A percentile compares a stretch with the other conserved stretches of the same genome.
These are phyloP conservation scores for Ziziphus jujuba DNA, from an alignment of 306 rosid species.

Conservation along the genomic window DNA sequence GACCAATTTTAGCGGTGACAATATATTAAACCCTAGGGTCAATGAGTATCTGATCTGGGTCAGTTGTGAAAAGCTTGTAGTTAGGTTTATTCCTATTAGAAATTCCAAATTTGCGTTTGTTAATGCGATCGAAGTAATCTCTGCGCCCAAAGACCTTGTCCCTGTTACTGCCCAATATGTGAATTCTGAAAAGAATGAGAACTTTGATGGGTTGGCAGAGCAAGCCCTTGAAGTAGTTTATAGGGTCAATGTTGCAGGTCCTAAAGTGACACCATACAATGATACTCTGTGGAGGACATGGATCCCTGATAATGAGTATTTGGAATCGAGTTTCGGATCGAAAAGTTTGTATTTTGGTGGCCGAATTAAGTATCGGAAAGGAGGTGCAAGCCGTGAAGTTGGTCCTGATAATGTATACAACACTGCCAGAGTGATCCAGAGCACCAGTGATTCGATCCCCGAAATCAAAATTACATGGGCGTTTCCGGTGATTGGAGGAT, in stretches of 20 bases:
- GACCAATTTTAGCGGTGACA: conserved; percentile 35
- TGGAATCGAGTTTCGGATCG: conserved; percentile 45
- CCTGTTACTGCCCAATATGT: conserved; percentile 54
- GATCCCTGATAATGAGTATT: conserved; percentile 66
- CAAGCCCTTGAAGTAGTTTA: conserved; percentile 73
- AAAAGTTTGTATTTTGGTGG: conserved; percentile 64
- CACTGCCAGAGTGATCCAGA: conserved; percentile 66
- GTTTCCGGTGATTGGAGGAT: conserved; percentile 56
- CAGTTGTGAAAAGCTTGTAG: conserved; percentile 44
- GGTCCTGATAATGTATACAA: conserved; percentile 90
- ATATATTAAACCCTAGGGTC: conserved; percentile 32
- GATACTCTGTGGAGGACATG: conserved; percentile 93
- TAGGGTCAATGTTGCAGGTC: conserved; percentile 83
- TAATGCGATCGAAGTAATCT: conserved; percentile 89
- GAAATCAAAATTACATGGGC: conserved; percentile 75
- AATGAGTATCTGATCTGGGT: conserved; percentile 64
- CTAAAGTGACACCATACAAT: conserved; percentile 86
- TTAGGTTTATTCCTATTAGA: conserved; percentile 56
- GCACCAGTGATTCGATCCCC: conserved; percentile 60
- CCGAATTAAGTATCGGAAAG: conserved; percentile 58
- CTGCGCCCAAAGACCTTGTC: conserved; percentile 86
- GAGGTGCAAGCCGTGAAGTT: conserved; percentile 88
- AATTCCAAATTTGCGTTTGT: conserved; percentile 64
- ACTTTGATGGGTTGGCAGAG: conserved; percentile 45
- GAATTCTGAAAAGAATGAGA: conserved; percentile 20